Conservation (phyloP, 371 early-diverging fungal genomes). For the Polyrhizophydium stewartii region DNA sequence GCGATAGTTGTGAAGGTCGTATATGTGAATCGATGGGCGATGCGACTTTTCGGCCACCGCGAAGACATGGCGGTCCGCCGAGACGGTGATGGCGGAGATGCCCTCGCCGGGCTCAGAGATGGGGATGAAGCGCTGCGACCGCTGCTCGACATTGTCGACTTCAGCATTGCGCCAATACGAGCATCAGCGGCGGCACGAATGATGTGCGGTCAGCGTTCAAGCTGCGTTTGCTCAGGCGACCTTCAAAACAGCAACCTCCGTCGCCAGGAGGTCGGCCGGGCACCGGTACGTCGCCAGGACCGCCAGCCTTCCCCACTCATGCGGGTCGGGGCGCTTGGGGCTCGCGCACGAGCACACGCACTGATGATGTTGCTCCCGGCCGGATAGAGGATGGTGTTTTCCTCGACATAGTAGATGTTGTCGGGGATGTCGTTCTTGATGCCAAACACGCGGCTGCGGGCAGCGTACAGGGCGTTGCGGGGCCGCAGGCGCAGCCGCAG, state of each 20-base stretch:
- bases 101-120: constrained; percentile 30
- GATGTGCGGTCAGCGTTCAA: too few species aligned
- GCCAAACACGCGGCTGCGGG: constrained; percentile 37
- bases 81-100: constrained; percentile 37
- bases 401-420: constrained; percentile 43
- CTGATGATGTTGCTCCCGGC: constrained; percentile 46
- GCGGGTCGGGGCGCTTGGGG: too few species aligned
- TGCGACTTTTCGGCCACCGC: constrained; percentile 38
- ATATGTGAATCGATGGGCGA: constrained; percentile 20
- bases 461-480: background rate
- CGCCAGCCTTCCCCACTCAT: too few species aligned
- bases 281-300: too few species aligned
- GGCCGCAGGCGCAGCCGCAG: background rate
- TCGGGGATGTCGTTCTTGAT: constrained; percentile 28
- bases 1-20: constrained; percentile 29
- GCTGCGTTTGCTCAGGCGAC: too few species aligned
- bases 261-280: too few species aligned
- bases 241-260: too few species aligned
- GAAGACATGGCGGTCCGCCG: constrained; percentile 40
- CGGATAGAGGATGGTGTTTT: constrained; percentile 46
- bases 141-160: constrained; percentile 44
- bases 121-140: constrained; percentile 44
- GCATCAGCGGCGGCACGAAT: too few species aligned
- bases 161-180: too few species aligned
- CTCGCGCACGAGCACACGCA: constrained; percentile 12